Evolutionary conservation across 345 rosid genomes (phyloP).

Genomic region (Dimocarpus longan): DNA sequence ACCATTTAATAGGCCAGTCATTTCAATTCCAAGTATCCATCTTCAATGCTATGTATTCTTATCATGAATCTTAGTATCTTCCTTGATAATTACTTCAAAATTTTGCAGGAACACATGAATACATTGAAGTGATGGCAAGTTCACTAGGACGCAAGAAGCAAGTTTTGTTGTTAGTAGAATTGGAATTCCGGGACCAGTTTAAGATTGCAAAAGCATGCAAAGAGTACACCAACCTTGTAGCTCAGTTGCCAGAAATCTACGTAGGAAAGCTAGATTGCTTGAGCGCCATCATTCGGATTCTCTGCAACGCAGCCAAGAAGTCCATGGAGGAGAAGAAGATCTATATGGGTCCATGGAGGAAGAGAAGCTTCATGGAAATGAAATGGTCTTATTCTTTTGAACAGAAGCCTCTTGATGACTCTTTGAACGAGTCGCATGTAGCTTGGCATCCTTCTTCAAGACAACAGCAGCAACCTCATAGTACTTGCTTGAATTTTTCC

Average conservation of each 20-base stretch:
- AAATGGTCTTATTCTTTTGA: conserved; percentile 42
- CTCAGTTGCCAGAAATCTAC: conserved; percentile 41
- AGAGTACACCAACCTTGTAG: conserved; percentile 35
- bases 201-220: conserved; percentile 46
- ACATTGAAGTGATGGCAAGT: conserved; percentile 34
- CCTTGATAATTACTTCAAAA: not conserved
- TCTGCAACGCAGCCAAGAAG: conserved; percentile 44
- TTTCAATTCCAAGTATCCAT: too few relatives aligned
- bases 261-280: conserved; percentile 45
- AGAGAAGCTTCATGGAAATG: conserved; percentile 55
- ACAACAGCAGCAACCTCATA: conserved; percentile 21
- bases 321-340: conserved; percentile 54
- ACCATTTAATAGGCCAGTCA: not conserved
- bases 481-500: conserved; percentile 16
- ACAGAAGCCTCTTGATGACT: not conserved
- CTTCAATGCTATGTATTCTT: not conserved
- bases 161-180: conserved; percentile 38
- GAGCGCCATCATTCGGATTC: conserved; percentile 32
- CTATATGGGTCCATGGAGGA: conserved; percentile 54
- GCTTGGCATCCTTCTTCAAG: not conserved
- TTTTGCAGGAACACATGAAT: conserved; percentile 44
- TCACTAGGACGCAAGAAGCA: conserved; percentile 42
- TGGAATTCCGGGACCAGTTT: conserved; percentile 50
- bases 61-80: not conserved
- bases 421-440: not conserved